Evolutionary conservation across 2,329 filamentous ascomycete species (phyloP).

Genomic region (Niveomyces coronatus): DNA sequence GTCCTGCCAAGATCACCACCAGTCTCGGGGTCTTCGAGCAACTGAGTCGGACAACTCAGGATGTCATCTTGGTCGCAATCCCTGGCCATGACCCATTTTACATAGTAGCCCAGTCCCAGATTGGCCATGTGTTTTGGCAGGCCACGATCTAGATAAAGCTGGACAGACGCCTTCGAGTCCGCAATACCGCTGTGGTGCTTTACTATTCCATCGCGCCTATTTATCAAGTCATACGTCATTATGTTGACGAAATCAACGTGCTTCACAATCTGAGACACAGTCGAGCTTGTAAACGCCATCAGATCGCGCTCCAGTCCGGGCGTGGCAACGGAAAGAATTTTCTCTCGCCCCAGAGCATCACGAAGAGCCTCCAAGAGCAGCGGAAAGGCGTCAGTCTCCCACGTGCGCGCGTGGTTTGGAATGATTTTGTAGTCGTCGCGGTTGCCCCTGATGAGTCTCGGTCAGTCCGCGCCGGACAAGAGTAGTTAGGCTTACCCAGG

Average conservation of each 20-base stretch:
- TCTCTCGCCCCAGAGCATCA: conserved; percentile 41
- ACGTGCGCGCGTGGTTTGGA: conserved; percentile 48
- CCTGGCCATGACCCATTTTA: conserved; percentile 51
- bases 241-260: conserved; percentile 58
- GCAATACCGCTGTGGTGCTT: conserved; percentile 55
- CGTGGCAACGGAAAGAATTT: conserved; percentile 57
- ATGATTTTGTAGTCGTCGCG: conserved; percentile 57
- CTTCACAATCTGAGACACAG: conserved; percentile 46
- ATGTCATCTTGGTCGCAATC: conserved; percentile 30
- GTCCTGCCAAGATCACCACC: conserved; percentile 48
- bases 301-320: conserved; percentile 55
- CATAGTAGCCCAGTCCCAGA: conserved; percentile 56
- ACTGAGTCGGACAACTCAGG: conserved; percentile 43
- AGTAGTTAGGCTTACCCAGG: conserved; percentile 28
- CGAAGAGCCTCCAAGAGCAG: conserved; percentile 50
- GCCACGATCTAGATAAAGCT: conserved; percentile 49
- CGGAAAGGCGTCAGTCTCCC: conserved; percentile 55
- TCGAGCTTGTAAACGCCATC: conserved; percentile 52
- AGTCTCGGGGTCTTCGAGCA: conserved; percentile 47
- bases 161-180: conserved; percentile 42
- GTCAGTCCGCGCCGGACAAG: background rate
- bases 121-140: conserved; percentile 43
- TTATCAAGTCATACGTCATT: conserved; percentile 62
- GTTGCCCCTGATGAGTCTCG: conserved; percentile 45
- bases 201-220: conserved; percentile 54